A percentile compares a stretch with the other conserved stretches of the same genome.
Evolutionary conservation across 2,329 filamentous ascomycete genomes (phyloP).

Genomic region (Dendrostoma leiphaemia): DNA sequence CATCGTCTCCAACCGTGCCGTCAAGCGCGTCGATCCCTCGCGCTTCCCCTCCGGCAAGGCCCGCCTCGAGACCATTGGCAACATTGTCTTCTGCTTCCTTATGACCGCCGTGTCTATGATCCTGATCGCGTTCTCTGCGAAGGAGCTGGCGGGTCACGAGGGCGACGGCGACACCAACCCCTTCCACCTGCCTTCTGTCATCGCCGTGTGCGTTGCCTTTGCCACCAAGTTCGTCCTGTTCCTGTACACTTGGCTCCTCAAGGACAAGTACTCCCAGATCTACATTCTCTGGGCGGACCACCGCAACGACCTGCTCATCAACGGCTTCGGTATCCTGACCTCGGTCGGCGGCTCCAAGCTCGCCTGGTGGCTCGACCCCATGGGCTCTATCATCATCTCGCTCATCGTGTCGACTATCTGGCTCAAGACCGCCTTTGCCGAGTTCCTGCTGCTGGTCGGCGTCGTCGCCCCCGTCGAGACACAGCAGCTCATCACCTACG

Average conservation of each 20-base stretch:
- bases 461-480: slow-evolving; percentile 81
- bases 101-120: slow-evolving; percentile 93
- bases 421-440: slow-evolving; percentile 79
- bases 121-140: slow-evolving; percentile 82
- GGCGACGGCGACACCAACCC: slow-evolving; percentile 51
- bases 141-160: slow-evolving; percentile 59
- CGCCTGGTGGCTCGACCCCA: slow-evolving; percentile 91
- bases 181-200: slow-evolving; percentile 80
- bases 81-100: slow-evolving; percentile 93
- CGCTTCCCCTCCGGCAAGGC: slow-evolving; percentile 92
- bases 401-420: slow-evolving; percentile 76
- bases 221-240: slow-evolving; percentile 80
- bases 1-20: slow-evolving; percentile 82
- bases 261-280: slow-evolving; percentile 88
- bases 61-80: slow-evolving; percentile 90
- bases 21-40: slow-evolving; percentile 79
- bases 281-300: slow-evolving; percentile 96
- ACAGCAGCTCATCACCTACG: slow-evolving; percentile 93
- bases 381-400: slow-evolving; percentile 83
- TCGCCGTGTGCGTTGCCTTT: slow-evolving; percentile 84
- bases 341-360: slow-evolving; percentile 89
- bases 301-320: slow-evolving; percentile 95
- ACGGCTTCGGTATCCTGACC: slow-evolving; percentile 87
- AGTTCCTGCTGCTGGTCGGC: slow-evolving; percentile 90
- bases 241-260: slow-evolving; percentile 86